Evolutionary conservation across 2,329 filamentous ascomycete species (phyloP).

Genomic region (Dactylellina drechsleri): DNA sequence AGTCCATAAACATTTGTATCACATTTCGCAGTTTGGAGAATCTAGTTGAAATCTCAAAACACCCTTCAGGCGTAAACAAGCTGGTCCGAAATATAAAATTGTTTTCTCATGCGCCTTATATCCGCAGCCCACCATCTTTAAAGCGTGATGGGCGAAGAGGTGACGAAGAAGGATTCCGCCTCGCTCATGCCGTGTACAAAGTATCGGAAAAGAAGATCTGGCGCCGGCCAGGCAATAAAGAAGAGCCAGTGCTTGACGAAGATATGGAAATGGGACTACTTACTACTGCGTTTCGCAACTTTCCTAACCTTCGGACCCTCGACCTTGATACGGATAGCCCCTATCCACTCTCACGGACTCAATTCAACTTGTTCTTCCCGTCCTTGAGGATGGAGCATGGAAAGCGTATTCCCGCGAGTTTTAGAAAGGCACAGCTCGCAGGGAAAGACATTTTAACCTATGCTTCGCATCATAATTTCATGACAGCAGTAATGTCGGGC

Average conservation of each 20-base stretch:
- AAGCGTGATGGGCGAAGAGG: background rate
- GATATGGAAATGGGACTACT: background rate
- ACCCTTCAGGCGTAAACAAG: constrained; percentile 13
- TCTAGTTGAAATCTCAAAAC: constrained; percentile 20
- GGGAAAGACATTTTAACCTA: background rate
- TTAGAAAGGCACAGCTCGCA: background rate
- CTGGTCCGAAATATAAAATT: constrained; percentile 16
- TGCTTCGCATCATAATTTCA: background rate
- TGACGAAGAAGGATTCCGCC: too few species aligned
- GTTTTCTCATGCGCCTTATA: background rate
- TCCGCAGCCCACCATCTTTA: background rate
- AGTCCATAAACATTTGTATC: background rate
- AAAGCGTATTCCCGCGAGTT: background rate
- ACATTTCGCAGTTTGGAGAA: background rate
- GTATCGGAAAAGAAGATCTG: too few species aligned
- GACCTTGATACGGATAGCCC: background rate
- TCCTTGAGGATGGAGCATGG: constrained; percentile 1
- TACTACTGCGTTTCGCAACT: background rate
- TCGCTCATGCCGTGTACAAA: background rate
- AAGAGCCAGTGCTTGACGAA: background rate
- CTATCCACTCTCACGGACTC: background rate
- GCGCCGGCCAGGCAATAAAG: background rate
- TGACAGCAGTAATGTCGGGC: background rate
- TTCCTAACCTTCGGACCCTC: constrained; percentile 19
- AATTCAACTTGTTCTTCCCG: constrained; percentile 26